Base-by-base conservation (phyloP, 345 rosid genomes). In the Citrus trifoliata region DNA sequence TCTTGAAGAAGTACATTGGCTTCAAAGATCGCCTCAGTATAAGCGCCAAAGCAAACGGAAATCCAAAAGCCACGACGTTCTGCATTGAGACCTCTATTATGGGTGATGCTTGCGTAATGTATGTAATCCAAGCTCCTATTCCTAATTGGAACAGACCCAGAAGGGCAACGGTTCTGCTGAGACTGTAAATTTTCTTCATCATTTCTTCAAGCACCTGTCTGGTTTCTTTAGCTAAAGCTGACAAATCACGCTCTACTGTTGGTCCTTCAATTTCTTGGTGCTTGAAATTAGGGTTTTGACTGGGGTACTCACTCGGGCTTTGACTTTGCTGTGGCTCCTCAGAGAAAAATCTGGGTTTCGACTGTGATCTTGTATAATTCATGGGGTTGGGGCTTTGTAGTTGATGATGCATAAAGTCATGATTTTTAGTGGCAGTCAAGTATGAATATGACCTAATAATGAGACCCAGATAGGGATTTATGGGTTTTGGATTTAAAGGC, bases 261-360 rank as follows among this genome's bases (percentile, higher is more conserved):
- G 97, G 97, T 1, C 98, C 99, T 77, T 93, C 97, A 81, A 96
- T 92, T 82, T 96, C 98, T 74, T 92, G 99, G 87, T 93, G 97
- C 87, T 94, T 91, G 89, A 91, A 89, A 70, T 88, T 83, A 4
- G 88, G 85, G 80, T 85, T 91, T 75, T 87, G 79, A 76, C 86
- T 91, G 6, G 89, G 89, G 55, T 82, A 77, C 32, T 79, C 86
- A 19, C 71, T 79, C 5, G 59, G 40, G 2, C 77, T 61, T 19
- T 76, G 75, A 2, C 77, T 61, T 19, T 71, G 77, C 8, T 28
- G 67, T 10, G 79, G 61, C n/a, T 90, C 55, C 62, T 80, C 83
- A 7, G 89, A 93, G 71, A 85, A 75, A 74, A 72, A 77, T 82
- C 90, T 88, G 66, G 84, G 74, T 28, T 78, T 81, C 21, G 88